phyloP scores from a whole-genome alignment of 1,284 basidiomycete species.

The Cutaneotrichosporon daszewskae region DNA sequence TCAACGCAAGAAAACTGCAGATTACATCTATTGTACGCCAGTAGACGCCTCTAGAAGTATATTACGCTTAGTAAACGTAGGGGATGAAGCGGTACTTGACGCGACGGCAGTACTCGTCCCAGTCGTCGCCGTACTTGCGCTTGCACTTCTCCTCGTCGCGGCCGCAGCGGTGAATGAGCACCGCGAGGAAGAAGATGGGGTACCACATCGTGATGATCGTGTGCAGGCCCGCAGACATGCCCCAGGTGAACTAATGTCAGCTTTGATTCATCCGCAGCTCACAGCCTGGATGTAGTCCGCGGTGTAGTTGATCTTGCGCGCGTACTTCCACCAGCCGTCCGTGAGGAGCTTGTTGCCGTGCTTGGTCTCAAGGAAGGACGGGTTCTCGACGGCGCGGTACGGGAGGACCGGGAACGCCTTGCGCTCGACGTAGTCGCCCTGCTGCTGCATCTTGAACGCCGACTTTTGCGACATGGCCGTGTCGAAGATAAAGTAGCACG shows the following conservation, averaged over 20 bases:
- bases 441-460: constrained; percentile 93
- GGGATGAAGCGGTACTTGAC: constrained; percentile 90
- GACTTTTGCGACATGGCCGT: constrained; percentile 95
- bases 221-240: constrained; percentile 71
- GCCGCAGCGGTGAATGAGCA: constrained; percentile 78
- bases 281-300: constrained; percentile 58
- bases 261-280: too few relatives aligned
- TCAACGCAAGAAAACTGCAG: neutral
- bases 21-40: too few relatives aligned
- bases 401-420: constrained; percentile 93
- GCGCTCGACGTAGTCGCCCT: constrained; percentile 78
- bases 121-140: constrained; percentile 91
- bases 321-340: constrained; percentile 60
- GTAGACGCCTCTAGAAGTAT: too few relatives aligned
- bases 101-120: constrained; percentile 76
- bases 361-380: constrained; percentile 85
- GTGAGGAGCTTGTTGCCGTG: constrained; percentile 63
- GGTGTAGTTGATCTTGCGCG: constrained; percentile 60
- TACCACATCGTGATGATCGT: constrained; percentile 93
- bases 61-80: constrained; percentile 49
- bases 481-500: constrained; percentile 87
- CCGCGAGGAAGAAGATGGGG: constrained; percentile 84
- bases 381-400: constrained; percentile 77
- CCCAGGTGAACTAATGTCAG: constrained; percentile 90
- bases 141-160: constrained; percentile 92